A percentile compares a stretch with the other conserved stretches of the same genome.
Evolutionary conservation across 2,329 filamentous ascomycete genomes (phyloP).

Genomic region (Lasiodiplodia hormozganensis): DNA sequence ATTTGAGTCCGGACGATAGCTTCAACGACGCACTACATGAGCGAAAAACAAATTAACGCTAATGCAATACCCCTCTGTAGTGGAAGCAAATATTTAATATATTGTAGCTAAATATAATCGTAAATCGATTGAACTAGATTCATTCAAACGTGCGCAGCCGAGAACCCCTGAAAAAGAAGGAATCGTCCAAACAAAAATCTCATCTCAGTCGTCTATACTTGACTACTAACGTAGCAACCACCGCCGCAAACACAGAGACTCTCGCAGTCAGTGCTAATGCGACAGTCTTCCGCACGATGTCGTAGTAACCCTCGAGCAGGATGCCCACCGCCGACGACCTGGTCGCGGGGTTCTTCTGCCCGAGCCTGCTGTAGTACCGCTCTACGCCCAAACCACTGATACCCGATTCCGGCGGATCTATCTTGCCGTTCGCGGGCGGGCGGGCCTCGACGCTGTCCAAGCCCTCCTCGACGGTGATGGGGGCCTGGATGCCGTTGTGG

Average conservation of each 20-base stretch:
- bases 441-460: conserved; percentile 37
- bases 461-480: conserved; percentile 35
- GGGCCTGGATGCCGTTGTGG: not conserved
- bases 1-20: too few relatives aligned
- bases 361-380: conserved; percentile 42
- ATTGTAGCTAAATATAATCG: not conserved
- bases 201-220: conserved; percentile 22
- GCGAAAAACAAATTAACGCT: too few relatives aligned
- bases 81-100: not conserved
- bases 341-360: conserved; percentile 46
- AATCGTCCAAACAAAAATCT: not conserved
- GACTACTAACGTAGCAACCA: not conserved
- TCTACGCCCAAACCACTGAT: conserved; percentile 55
- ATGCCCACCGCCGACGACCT: conserved; percentile 53
- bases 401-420: conserved; percentile 46
- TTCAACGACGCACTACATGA: too few relatives aligned
- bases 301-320: conserved; percentile 61
- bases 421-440: conserved; percentile 36
- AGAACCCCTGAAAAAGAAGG: not conserved
- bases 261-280: conserved; percentile 51
- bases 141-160: not conserved
- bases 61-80: too few relatives aligned
- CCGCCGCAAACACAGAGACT: conserved; percentile 31
- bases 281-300: conserved; percentile 57
- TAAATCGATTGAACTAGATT: not conserved